A percentile compares a stretch with the other conserved stretches of the same genome.
Conservation (phyloP, 192 early-diverging fungal genomes). For the Mortierella hygrophila region DNA sequence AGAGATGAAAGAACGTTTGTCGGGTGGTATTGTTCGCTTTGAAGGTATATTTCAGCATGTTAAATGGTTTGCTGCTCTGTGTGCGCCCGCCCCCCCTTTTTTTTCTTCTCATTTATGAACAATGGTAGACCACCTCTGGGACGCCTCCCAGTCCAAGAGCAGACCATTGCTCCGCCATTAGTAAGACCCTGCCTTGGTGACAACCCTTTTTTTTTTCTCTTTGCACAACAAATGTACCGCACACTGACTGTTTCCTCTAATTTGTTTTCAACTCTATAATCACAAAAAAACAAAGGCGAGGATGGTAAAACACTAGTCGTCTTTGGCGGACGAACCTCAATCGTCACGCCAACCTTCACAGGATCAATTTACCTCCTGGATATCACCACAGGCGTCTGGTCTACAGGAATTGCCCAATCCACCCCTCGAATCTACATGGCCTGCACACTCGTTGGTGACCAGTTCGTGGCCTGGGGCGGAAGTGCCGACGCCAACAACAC, state of each 20-base stretch:
- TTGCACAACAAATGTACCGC: background rate
- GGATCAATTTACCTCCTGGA: constrained; percentile 9
- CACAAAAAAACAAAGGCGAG: background rate
- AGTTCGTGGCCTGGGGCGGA: constrained; percentile 23
- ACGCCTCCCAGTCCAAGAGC: constrained; percentile 11
- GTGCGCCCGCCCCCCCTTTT: background rate
- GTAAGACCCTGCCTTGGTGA: background rate
- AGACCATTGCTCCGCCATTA: constrained; percentile 6
- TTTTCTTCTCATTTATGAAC: background rate
- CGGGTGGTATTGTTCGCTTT: background rate
- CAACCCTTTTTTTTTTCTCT: background rate
- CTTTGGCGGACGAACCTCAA: constrained; percentile 18
- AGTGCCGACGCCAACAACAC: constrained; percentile 14
- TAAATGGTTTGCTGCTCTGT: background rate
- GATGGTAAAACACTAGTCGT: constrained; percentile 9
- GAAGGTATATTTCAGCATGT: background rate
- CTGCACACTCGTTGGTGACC: constrained; percentile 10
- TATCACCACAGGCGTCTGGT: constrained; percentile 6
- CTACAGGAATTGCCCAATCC: background rate
- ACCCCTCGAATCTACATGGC: constrained; percentile 15
- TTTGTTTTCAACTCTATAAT: background rate
- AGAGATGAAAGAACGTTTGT: background rate
- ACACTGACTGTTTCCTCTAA: background rate
- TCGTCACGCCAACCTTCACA: constrained; percentile 14
- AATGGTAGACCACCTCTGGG: constrained; percentile 4